phyloP scores from a whole-genome alignment of 441 rosid genomes.

The Croton laevigatus region DNA sequence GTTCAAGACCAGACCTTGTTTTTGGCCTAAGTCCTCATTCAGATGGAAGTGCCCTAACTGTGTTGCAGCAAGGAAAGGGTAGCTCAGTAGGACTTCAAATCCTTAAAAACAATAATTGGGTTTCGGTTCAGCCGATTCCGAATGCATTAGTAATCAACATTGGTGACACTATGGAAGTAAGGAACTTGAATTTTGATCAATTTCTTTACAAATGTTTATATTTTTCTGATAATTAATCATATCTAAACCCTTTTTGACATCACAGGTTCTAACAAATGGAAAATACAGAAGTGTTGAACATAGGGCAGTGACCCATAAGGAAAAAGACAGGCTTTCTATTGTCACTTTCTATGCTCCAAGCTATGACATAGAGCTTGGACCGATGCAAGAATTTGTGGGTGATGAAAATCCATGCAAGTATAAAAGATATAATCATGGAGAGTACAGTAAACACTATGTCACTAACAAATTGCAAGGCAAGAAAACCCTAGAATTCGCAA shows the following conservation, averaged over 20 bases:
- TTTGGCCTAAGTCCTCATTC: constrained; percentile 94
- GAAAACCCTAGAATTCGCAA: constrained; percentile 79
- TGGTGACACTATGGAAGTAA: constrained; percentile 89
- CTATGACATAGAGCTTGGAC: constrained; percentile 80
- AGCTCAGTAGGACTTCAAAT: constrained; percentile 79
- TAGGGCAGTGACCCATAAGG: constrained; percentile 74
- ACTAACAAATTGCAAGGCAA: constrained; percentile 85
- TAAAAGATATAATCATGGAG: constrained; percentile 81
- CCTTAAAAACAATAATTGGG: constrained; percentile 69
- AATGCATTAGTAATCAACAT: constrained; percentile 79
- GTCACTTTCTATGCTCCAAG: constrained; percentile 94
- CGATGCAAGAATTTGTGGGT: constrained; percentile 66
- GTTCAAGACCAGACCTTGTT: constrained; percentile 92
- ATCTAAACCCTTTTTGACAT: background rate
- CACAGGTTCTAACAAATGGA: constrained; percentile 86
- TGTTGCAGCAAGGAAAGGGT: constrained; percentile 72
- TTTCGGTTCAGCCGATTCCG: constrained; percentile 60
- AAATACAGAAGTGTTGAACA: constrained; percentile 91
- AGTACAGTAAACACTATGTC: constrained; percentile 79
- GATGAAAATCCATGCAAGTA: constrained; percentile 74
- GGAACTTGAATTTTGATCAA: background rate
- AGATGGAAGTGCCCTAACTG: constrained; percentile 95
- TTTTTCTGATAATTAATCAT: background rate
- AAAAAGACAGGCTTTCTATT: constrained; percentile 73
- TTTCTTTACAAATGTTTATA: background rate